Evolutionary conservation across 331 rosid species (phyloP).

Genomic region (Quercus lobata): DNA sequence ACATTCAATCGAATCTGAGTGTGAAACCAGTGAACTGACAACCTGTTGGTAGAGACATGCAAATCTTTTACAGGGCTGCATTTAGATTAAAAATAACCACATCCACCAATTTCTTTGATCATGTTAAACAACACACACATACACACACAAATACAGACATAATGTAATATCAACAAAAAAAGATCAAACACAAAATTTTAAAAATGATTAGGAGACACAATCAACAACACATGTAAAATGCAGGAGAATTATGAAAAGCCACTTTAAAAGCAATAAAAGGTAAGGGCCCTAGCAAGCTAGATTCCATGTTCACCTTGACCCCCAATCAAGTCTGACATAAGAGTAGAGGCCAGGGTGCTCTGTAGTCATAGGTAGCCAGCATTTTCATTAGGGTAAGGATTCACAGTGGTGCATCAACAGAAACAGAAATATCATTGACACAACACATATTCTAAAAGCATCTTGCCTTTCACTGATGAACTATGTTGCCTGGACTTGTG

Average conservation of each 20-base stretch:
- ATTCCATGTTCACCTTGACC: not conserved
- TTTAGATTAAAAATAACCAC: not conserved
- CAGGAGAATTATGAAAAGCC: not conserved
- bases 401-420: not conserved
- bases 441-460: not conserved
- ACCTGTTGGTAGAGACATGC: conserved; percentile 48
- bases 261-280: not conserved
- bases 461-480: not conserved
- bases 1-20: conserved; percentile 72
- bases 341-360: not conserved
- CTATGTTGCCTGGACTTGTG: not conserved
- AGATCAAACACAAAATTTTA: not conserved
- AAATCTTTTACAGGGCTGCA: conserved; percentile 13
- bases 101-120: not conserved
- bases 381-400: not conserved
- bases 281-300: not conserved
- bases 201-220: not conserved
- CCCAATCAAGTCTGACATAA: not conserved
- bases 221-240: not conserved
- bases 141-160: not conserved
- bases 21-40: conserved; percentile 56
- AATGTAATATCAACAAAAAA: not conserved
- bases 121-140: not conserved
- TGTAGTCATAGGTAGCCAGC: not conserved
- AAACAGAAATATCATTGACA: not conserved